These are phyloP conservation scores for Telopea speciosissima DNA, from an alignment of 177 flowering plant species.

Conservation along the genomic window DNA sequence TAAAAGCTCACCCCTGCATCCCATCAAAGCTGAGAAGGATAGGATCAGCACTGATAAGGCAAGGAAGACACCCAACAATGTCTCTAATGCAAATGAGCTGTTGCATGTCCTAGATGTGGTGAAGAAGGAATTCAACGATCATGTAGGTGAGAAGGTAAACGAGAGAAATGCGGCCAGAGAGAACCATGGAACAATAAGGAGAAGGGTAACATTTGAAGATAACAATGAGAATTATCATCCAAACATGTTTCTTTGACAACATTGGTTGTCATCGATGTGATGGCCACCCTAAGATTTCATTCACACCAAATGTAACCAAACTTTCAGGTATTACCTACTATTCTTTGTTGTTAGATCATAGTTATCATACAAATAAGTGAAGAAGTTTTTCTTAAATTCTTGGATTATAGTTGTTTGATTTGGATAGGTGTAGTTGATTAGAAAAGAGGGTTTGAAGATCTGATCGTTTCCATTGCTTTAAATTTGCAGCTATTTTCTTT, in stretches of 20 bases:
- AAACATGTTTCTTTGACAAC: constrained; percentile 35
- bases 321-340: no score
- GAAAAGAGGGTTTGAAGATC: no score
- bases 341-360: no score
- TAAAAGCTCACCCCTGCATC: constrained; percentile 28
- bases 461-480: no score
- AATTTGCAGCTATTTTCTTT: no score
- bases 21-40: constrained; percentile 24
- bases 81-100: no score
- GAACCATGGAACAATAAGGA: constrained; percentile 21
- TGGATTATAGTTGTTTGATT: no score
- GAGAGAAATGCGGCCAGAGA: constrained; percentile 34
- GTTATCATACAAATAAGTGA: no score
- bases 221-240: constrained; percentile 60
- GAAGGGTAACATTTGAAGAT: constrained; percentile 63
- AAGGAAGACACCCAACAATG: constrained; percentile 54
- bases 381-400: no score
- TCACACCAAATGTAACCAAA: no score
- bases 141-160: constrained; percentile 64
- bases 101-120: constrained; percentile 78
- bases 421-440: no score
- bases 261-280: background rate
- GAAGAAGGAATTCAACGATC: constrained; percentile 80
- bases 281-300: background rate
- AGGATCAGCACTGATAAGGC: constrained; percentile 25